A percentile compares a stretch with the other conserved stretches of the same genome.
Conservation (phyloP, 2,329 filamentous ascomycete species). For the Didymella pomorum region DNA sequence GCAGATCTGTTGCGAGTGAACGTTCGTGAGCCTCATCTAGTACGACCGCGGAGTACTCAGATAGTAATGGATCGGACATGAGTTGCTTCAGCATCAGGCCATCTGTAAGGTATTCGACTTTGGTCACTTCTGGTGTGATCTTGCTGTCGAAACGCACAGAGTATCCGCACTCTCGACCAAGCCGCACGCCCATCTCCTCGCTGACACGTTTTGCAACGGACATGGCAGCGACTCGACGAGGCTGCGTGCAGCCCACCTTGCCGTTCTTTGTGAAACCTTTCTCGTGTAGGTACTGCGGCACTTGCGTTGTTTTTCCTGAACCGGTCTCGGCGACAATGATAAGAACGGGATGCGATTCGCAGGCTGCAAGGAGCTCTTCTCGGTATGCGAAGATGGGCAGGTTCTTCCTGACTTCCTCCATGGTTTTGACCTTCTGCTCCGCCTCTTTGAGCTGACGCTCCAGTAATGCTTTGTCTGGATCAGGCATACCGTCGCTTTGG, state of each 20-base stretch:
- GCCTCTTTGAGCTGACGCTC: conserved; percentile 87
- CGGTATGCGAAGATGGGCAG: conserved; percentile 90
- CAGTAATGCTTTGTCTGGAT: conserved; percentile 69
- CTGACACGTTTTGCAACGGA: conserved; percentile 95
- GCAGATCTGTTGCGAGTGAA: conserved; percentile 88
- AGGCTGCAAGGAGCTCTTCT: conserved; percentile 83
- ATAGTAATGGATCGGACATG: conserved; percentile 84
- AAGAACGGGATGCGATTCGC: conserved; percentile 85
- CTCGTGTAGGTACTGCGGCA: conserved; percentile 93
- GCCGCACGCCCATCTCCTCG: conserved; percentile 88
- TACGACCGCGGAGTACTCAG: conserved; percentile 87
- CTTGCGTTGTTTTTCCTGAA: conserved; percentile 92
- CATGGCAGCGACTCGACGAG: conserved; percentile 95
- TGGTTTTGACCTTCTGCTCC: conserved; percentile 85
- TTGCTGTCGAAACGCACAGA: conserved; percentile 94
- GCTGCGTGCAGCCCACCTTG: conserved; percentile 90
- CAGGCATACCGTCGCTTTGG: conserved; percentile 65
- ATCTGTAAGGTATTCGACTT: conserved; percentile 96
- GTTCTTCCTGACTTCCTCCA: conserved; percentile 89
- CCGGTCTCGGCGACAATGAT: conserved; percentile 96
- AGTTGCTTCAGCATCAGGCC: conserved; percentile 93
- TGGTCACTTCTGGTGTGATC: conserved; percentile 78
- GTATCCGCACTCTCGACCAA: conserved; percentile 94
- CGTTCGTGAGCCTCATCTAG: conserved; percentile 98
- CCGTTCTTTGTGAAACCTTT: conserved; percentile 65